Conservation (phyloP, 371 early-diverging fungal genomes). For the Enterocytospora artemiae region DNA sequence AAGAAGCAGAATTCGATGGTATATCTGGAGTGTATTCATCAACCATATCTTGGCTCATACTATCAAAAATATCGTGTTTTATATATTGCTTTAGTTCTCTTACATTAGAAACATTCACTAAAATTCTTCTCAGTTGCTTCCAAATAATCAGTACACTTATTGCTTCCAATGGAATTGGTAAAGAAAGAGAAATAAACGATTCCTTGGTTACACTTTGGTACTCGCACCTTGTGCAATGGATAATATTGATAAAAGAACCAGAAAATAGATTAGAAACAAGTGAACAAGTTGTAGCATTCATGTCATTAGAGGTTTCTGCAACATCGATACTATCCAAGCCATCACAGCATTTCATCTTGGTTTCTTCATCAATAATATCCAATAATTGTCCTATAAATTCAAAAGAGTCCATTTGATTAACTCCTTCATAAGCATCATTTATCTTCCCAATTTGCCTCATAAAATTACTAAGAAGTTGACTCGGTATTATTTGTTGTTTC, state of each 20-base stretch:
- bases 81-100: constrained; percentile 17
- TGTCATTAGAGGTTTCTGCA: neutral
- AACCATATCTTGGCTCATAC: neutral
- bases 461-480: constrained; percentile 5
- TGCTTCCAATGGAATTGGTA: constrained; percentile 68
- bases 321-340: neutral
- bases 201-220: constrained; percentile 73
- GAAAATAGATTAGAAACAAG: neutral
- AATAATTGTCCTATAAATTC: constrained; percentile 65
- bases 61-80: neutral
- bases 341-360: neutral
- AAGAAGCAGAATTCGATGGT: neutral
- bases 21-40: constrained; percentile 1
- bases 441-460: constrained; percentile 52
- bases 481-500: neutral
- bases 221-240: constrained; percentile 70
- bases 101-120: constrained; percentile 1
- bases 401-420: constrained; percentile 65
- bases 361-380: constrained; percentile 67
- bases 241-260: constrained; percentile 62
- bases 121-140: constrained; percentile 16
- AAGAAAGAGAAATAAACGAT: constrained; percentile 73
- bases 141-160: neutral
- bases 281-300: neutral
- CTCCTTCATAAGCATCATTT: constrained; percentile 62